Evolutionary conservation across 2,329 filamentous ascomycete species (phyloP), one percentile per base, ranked within the genome.

Genomic region (Arthroderma sp.): DNA sequence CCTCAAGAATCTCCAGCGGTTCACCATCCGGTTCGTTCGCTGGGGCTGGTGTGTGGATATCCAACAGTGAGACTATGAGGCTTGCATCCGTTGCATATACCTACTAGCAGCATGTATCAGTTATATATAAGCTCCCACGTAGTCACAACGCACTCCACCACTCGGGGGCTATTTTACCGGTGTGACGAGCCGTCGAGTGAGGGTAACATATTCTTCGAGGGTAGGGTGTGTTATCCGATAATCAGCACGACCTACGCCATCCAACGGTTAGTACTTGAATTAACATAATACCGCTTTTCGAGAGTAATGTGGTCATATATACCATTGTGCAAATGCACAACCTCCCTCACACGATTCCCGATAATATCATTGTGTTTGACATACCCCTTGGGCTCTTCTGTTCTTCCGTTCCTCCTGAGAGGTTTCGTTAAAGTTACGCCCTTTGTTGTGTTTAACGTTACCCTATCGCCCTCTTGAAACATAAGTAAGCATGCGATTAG

Each of bases 1-100:
- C 87, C 71, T 93, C 88, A 55, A 93, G 83, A 47, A 93, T 87
- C 66, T 91, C 86, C 11, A 91, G 69, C 0, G 78, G 80, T 7
- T 74, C 70, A 38, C 63, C 61, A 15, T 63, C 54, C 19, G 64
- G 38, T 54, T 67, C 66, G 7, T 66, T 65, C 4, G 64, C 62
- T 11, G 72, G 68, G 4, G 71, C 67, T 2, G 74, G 67, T 31
- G 82, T 79, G 67, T 91, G 84, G 47, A 93, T 76, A 67, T 93
- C 87, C 21, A 94, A 78, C 23, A 91, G 76, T 1, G 82, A 86
- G 38, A 89, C 84, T 55, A 93, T 91, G 33, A 87, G 73, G 62
- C 80, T 84, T 17, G 87, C 85, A 70, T 91, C 88, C 58, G 82
- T 79, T 15, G 86, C 83, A 66, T 93, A 93, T 7, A 54, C 19